Base-by-base conservation (phyloP, 768 basidiomycete genomes). In the Suillus discolor region DNA sequence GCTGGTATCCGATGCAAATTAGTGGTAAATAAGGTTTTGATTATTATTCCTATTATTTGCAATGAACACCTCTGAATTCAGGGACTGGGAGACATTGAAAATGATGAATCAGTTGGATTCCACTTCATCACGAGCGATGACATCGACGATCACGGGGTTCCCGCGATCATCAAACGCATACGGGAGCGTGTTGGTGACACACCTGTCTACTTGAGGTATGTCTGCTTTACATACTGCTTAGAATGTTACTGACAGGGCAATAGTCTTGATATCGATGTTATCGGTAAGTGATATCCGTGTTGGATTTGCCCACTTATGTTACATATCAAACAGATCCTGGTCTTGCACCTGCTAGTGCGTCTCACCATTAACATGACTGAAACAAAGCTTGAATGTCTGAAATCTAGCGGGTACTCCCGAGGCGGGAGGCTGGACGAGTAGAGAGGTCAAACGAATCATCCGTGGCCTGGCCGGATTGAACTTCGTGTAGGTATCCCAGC, bases 1-100 rank as follows among this genome's bases (percentile, higher is more conserved):
- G 95, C 89, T 11, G 94, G 95, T 5, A 90, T 96, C 67, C 82
- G 94, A 53, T 92, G 91, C 77, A 92, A 92, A 71, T 79, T 96
- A 53, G 76, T 70, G 28, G 87, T 86, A 65, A 67, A 82, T 76
- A 9, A 60, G 16, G 20, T 25, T 20, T 28, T 42, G 1, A 20
- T 28, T 4, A 42, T 60, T 15, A 16, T 41, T n/a, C n/a, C n/a
- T 20, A 28, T 31, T 5, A 20, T 31, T 11, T 60, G 18, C 11
- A 60, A 31, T 42, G 25, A 60, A 28, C 41, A 13, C 18, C n/a
- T 25, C 3, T n/a, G 47, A 12, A 12, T 20, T 7, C 45, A 76
- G 77, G 70, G 70, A 12, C 57, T 71, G 1, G 39, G 28, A 34
- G 75, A 77, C 20, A 76, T 94, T 12, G 83, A 84, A 62, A 84